Evolutionary conservation across 23 red algal genomes (phyloP).

Genomic region (Gracilaria caudata): DNA sequence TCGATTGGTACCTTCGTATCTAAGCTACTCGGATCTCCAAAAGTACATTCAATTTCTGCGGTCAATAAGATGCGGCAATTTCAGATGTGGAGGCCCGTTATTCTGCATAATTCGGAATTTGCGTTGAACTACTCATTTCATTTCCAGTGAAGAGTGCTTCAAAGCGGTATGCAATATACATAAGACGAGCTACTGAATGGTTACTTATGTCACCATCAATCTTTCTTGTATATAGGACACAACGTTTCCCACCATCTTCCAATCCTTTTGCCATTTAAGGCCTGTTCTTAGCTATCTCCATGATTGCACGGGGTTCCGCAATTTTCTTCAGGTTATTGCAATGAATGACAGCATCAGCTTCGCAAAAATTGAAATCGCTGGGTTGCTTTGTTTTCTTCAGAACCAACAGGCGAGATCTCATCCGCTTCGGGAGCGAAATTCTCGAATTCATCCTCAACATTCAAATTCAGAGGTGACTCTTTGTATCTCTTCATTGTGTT

Average conservation of each 20-base stretch:
- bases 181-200: conserved; percentile 16
- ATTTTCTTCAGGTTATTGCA: conserved; percentile 97
- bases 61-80: conserved; percentile 72
- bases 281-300: conserved; percentile 67
- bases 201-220: not conserved
- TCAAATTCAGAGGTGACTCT: conserved; percentile 15
- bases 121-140: conserved; percentile 71
- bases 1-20: conserved; percentile 33
- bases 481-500: conserved; percentile 35
- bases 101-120: conserved; percentile 83
- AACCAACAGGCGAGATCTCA: conserved; percentile 31
- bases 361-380: not conserved
- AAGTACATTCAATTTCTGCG: conserved; percentile 77
- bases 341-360: conserved; percentile 73
- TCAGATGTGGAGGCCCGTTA: conserved; percentile 50
- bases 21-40: not conserved
- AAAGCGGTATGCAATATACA: conserved; percentile 83
- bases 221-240: conserved; percentile 73
- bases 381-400: conserved; percentile 32
- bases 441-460: conserved; percentile 45
- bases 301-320: conserved; percentile 65
- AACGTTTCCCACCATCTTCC: conserved; percentile 46
- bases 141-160: conserved; percentile 71
- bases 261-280: conserved; percentile 81
- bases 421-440: conserved; percentile 57